phyloP scores from a whole-genome alignment of 2,329 filamentous ascomycete species.

The Lecanosticta acicola region DNA sequence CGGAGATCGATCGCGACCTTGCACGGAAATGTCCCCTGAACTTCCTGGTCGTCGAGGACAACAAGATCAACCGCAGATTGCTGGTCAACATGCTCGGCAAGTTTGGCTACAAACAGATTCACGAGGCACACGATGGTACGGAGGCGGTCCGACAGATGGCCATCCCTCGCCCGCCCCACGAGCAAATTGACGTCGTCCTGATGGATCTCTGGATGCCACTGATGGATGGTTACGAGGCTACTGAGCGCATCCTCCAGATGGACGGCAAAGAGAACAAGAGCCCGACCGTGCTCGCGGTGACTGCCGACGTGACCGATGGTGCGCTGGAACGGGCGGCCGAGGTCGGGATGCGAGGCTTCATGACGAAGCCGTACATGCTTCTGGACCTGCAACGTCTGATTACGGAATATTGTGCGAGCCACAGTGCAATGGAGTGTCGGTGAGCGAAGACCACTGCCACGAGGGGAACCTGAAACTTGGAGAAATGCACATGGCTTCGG shows the following conservation, averaged over 20 bases:
- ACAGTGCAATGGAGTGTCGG: neutral
- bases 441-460: neutral
- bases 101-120: slow-evolving; percentile 59
- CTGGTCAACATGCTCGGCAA: slow-evolving; percentile 62
- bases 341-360: slow-evolving; percentile 62
- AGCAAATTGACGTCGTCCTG: slow-evolving; percentile 56
- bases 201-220: slow-evolving; percentile 76
- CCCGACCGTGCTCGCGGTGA: slow-evolving; percentile 56
- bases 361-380: slow-evolving; percentile 63
- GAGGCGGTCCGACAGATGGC: slow-evolving; percentile 60
- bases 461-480: neutral
- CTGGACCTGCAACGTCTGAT: slow-evolving; percentile 58
- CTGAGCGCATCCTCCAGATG: slow-evolving; percentile 56
- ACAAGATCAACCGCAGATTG: slow-evolving; percentile 64
- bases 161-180: slow-evolving; percentile 21
- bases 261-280: slow-evolving; percentile 9
- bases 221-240: slow-evolving; percentile 67
- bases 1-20: slow-evolving; percentile 50
- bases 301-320: slow-evolving; percentile 61
- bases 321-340: slow-evolving; percentile 55
- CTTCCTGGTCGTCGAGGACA: slow-evolving; percentile 67
- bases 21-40: slow-evolving; percentile 57
- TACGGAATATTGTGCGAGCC: slow-evolving; percentile 39
- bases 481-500: neutral
- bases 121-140: slow-evolving; percentile 62